phyloP scores from a whole-genome alignment of 345 rosid species.

The Eucalyptus polyanthemos region DNA sequence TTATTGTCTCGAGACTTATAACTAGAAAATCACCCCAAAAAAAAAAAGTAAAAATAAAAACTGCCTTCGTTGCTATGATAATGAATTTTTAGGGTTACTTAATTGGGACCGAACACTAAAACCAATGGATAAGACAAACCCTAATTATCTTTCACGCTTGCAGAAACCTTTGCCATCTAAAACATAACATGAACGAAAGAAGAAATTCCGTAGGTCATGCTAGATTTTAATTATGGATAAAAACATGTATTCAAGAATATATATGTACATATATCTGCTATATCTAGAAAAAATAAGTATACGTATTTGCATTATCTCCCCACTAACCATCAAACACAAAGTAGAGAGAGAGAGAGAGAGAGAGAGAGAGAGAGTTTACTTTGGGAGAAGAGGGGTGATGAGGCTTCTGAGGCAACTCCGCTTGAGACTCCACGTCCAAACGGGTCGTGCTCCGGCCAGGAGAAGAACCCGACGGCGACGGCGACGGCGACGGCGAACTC shows the following conservation, averaged over 20 bases:
- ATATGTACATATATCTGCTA: not conserved
- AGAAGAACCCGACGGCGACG: not conserved
- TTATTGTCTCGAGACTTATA: not conserved
- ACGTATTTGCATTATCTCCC: not conserved
- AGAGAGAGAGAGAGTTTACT: not conserved
- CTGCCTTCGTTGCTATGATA: not conserved
- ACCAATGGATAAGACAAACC: not conserved
- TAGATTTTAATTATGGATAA: not conserved
- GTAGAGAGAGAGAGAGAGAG: not conserved
- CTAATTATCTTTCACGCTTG: not conserved
- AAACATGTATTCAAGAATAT: not conserved
- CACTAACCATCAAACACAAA: not conserved
- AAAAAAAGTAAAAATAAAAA: not conserved
- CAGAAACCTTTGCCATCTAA: not conserved
- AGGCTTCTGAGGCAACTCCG: not conserved
- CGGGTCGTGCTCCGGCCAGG: not conserved
- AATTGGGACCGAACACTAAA: not conserved
- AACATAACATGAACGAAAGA: not conserved
- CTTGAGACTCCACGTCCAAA: conserved; percentile 34
- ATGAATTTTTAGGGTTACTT: not conserved
- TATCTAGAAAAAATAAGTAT: not conserved
- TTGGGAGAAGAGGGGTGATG: not conserved
- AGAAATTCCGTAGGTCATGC: not conserved
- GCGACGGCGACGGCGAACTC: not conserved
- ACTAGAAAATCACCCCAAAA: not conserved